A percentile compares a stretch with the other conserved stretches of the same genome.
Conservation (phyloP, 371 early-diverging fungal species). For the Mortierella sp. region DNA sequence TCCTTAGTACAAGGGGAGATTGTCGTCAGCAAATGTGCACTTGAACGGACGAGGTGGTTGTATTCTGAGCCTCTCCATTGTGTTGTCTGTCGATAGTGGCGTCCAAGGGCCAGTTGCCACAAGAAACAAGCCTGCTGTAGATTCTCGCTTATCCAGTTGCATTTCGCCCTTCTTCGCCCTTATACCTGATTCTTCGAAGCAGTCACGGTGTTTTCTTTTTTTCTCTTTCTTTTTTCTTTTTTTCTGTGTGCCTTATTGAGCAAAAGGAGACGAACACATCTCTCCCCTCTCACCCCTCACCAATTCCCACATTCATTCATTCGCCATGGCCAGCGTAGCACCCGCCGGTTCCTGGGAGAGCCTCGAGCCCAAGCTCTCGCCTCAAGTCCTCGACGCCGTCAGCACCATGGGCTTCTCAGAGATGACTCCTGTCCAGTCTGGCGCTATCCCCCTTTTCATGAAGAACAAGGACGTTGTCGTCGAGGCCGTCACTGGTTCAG, state of each 20-base stretch:
- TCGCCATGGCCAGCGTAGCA: conserved; percentile 38
- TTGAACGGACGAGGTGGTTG: too few relatives aligned
- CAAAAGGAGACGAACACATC: background rate
- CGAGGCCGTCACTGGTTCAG: conserved; percentile 99
- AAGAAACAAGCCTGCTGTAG: too few relatives aligned
- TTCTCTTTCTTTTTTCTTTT: background rate
- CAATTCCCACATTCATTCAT: conserved; percentile 1
- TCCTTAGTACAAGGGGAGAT: too few relatives aligned
- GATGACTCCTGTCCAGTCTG: conserved; percentile 93
- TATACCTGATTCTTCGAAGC: background rate
- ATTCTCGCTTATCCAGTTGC: too few relatives aligned
- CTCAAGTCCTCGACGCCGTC: conserved; percentile 59
- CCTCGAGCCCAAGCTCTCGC: conserved; percentile 60
- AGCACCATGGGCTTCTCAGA: conserved; percentile 69
- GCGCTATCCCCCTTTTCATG: conserved; percentile 91
- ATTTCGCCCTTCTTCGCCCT: too few relatives aligned
- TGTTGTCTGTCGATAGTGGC: conserved; percentile 5
- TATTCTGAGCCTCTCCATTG: too few relatives aligned
- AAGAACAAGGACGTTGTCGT: conserved; percentile 98
- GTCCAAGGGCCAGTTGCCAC: too few relatives aligned
- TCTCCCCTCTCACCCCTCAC: background rate
- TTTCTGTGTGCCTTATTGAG: background rate
- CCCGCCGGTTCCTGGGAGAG: conserved; percentile 66
- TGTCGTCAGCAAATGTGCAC: too few relatives aligned
- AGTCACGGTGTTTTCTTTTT: conserved; percentile 8